Base-by-base conservation (phyloP, 179 eudicot species). In the Spinacia oleracea region DNA sequence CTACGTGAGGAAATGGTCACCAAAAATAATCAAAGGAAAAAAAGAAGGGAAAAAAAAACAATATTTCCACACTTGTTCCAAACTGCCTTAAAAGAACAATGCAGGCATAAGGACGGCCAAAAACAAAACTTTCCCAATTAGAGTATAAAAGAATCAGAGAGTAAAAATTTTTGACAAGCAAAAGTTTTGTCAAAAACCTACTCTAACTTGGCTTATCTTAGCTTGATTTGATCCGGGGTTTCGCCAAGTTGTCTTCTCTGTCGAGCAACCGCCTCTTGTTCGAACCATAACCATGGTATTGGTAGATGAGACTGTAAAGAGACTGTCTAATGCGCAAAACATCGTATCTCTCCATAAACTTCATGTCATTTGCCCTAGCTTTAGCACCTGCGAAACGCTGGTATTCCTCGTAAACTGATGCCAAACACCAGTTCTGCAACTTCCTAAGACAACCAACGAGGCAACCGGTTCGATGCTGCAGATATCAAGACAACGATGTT, bases 391-490 rank as follows among this genome's bases (percentile, higher is more conserved):
- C 97, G 38, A 87, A 93, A 16, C 88, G 87, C 80, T 86, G 90
- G 88, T 93, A 93, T 85, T 93, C 98, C 48, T 93, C 98, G 20
- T 89, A 81, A 6, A 93, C 92, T 0, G 98, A 90, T n/a, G 90
- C 42, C 80, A 93, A 55, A 76, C 95, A 88, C 97, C 98, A 93
- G 75, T 83, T 90, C 86, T 93, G 98, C 77, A 88, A 35, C 81
- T 92, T 93, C 81, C 98, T 88, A 72, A 93, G 69, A 84, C 97
- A 93, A 35, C 97, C 98, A n/a, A 93, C 98, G 0, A 93, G 58
- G 77, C 97, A 90, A 42, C 98, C 98, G 4, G 98, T 93, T 25
- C 98, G 92, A 83, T 93, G 98, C 98, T 93, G 90, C 70, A 85
- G 23, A 72, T 53, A 80, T 68, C 56, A 50, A 55, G 20, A 18